Evolutionary conservation across 192 early-diverging fungal genomes (phyloP).

Genomic region (Helicostylum pulchrum): DNA sequence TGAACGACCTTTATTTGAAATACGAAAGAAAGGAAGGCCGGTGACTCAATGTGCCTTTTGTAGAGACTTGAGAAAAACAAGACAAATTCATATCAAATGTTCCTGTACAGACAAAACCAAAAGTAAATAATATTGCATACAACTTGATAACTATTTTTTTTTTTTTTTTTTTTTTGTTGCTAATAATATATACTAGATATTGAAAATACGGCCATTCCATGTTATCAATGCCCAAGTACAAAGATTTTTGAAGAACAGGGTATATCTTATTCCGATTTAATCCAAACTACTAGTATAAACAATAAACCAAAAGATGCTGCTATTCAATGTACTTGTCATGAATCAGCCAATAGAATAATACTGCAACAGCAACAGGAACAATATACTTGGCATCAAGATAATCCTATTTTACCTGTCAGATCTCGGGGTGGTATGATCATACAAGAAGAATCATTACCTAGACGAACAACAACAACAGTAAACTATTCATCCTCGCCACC

Average conservation of each 20-base stretch:
- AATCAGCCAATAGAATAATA: conserved; percentile 12
- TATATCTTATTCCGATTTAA: conserved; percentile 2
- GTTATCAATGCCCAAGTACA: conserved; percentile 17
- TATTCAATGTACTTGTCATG: conserved; percentile 10
- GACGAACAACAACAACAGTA: too few relatives aligned
- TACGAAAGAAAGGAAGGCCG: conserved; percentile 68
- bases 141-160: too few relatives aligned
- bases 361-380: background rate
- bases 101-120: conserved; percentile 38
- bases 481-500: too few relatives aligned
- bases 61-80: conserved; percentile 59
- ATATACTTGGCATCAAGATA: conserved; percentile 1
- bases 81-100: conserved; percentile 66
- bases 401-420: too few relatives aligned
- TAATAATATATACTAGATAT: background rate
- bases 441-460: too few relatives aligned
- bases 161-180: background rate
- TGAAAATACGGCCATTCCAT: conserved; percentile 1
- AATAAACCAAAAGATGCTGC: background rate
- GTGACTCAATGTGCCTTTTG: conserved; percentile 65
- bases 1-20: conserved; percentile 56
- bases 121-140: too few relatives aligned
- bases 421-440: too few relatives aligned
- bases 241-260: conserved; percentile 8
- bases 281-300: background rate